These are phyloP conservation scores for Psilocybe subaeruginosa DNA, from an alignment of 768 basidiomycete genomes.

Conservation along the genomic window DNA sequence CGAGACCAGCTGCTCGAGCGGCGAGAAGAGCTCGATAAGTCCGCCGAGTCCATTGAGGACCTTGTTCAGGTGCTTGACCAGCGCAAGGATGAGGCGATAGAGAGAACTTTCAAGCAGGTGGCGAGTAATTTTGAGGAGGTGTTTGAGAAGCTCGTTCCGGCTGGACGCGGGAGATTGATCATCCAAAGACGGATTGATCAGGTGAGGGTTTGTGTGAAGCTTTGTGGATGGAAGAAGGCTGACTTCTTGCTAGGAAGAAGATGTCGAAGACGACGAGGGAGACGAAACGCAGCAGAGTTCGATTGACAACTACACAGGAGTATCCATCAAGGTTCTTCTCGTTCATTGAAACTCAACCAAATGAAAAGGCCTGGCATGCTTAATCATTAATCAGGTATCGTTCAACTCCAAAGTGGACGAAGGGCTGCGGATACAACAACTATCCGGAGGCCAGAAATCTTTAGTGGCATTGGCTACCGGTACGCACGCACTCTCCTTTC, in stretches of 20 bases:
- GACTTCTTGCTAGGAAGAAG: constrained; percentile 59
- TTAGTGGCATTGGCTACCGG: constrained; percentile 94
- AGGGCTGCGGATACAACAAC: constrained; percentile 92
- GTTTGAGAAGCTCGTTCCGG: constrained; percentile 94
- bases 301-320: constrained; percentile 95
- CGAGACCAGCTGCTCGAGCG: constrained; percentile 88
- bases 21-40: constrained; percentile 89
- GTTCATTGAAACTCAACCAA: neutral
- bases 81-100: constrained; percentile 98
- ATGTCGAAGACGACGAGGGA: constrained; percentile 68
- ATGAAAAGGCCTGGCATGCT: constrained; percentile 1
- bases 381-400: constrained; percentile 64
- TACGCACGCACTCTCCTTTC: constrained; percentile 24
- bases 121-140: constrained; percentile 97
- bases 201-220: constrained; percentile 36
- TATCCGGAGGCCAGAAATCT: constrained; percentile 97
- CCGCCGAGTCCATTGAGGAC: constrained; percentile 87
- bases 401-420: constrained; percentile 99
- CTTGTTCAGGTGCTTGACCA: constrained; percentile 94
- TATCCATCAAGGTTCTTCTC: constrained; percentile 81
- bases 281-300: constrained; percentile 70
- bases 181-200: constrained; percentile 93
- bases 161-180: constrained; percentile 87
- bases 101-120: constrained; percentile 97
- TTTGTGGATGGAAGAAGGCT: neutral